A percentile compares a stretch with the other conserved stretches of the same genome.
Evolutionary conservation across 805 yeast species (phyloP).

Genomic region (Zygoascus flipseniorum): DNA sequence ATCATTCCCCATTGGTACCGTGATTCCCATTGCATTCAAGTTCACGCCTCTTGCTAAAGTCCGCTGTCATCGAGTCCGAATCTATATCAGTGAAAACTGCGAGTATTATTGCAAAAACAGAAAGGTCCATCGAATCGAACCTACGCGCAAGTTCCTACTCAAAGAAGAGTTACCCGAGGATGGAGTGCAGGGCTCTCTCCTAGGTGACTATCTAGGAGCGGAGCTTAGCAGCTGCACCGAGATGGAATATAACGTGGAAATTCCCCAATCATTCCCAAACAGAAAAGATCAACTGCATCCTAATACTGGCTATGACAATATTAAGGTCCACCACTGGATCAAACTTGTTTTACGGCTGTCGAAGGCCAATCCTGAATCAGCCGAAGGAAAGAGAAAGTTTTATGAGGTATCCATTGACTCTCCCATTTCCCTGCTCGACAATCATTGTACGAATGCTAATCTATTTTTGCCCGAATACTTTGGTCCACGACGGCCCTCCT

Average conservation of each 20-base stretch:
- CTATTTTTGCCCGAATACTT: slow-evolving; percentile 32
- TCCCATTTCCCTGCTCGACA: slow-evolving; percentile 76
- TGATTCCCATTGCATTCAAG: slow-evolving; percentile 74
- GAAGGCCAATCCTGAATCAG: slow-evolving; percentile 26
- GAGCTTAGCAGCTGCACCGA: slow-evolving; percentile 29
- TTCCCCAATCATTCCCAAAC: slow-evolving; percentile 60
- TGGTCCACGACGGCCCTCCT: slow-evolving; percentile 11
- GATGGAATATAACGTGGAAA: slow-evolving; percentile 73
- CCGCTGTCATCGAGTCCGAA: slow-evolving; percentile 74
- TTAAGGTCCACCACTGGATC: slow-evolving; percentile 93
- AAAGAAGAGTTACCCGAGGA: slow-evolving; percentile 50
- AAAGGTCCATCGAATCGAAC: slow-evolving; percentile 88
- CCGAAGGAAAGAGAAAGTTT: slow-evolving; percentile 60
- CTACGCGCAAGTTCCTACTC: slow-evolving; percentile 68
- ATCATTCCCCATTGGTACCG: slow-evolving; percentile 74
- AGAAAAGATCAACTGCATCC: slow-evolving; percentile 56
- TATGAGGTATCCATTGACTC: slow-evolving; percentile 93
- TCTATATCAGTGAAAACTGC: slow-evolving; percentile 78
- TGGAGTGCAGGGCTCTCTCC: slow-evolving; percentile 24
- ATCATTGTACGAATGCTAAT: slow-evolving; percentile 42
- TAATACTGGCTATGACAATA: slow-evolving; percentile 69
- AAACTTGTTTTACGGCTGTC: slow-evolving; percentile 80
- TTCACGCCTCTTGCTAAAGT: slow-evolving; percentile 84
- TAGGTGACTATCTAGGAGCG: slow-evolving; percentile 19
- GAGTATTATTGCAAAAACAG: slow-evolving; percentile 84